Evolutionary conservation across 306 rosid genomes (phyloP).

Genomic region (Boehmeria nivea): DNA sequence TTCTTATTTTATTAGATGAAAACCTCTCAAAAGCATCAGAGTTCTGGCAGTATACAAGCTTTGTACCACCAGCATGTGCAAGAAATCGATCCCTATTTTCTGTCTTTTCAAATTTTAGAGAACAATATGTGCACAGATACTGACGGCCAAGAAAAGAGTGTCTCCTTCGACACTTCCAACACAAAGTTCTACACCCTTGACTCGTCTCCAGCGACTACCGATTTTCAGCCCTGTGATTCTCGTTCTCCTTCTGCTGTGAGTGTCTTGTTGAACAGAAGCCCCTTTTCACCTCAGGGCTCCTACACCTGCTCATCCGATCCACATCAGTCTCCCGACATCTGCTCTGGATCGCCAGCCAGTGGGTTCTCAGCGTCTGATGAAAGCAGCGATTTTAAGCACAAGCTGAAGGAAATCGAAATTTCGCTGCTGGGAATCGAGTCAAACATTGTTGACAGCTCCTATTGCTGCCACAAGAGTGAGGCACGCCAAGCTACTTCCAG

Average conservation of each 20-base stretch:
- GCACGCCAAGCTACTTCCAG: constrained; percentile 20
- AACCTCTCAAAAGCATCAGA: constrained; percentile 41
- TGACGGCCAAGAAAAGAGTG: constrained; percentile 54
- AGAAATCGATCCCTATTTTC: constrained; percentile 34
- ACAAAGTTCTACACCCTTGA: constrained; percentile 66
- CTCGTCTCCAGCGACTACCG: constrained; percentile 43
- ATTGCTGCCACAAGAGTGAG: constrained; percentile 33
- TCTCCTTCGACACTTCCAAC: constrained; percentile 49
- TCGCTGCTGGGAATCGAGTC: constrained; percentile 68
- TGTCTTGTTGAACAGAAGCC: constrained; percentile 58
- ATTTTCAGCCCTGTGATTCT: constrained; percentile 43
- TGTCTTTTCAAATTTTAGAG: constrained; percentile 44
- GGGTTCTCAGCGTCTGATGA: constrained; percentile 56
- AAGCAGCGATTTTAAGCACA: constrained; percentile 42
- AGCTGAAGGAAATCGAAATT: constrained; percentile 57
- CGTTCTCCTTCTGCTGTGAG: constrained; percentile 77
- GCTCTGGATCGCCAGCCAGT: constrained; percentile 62
- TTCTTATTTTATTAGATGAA: constrained; percentile 46
- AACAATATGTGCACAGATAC: constrained; percentile 37
- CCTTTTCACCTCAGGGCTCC: constrained; percentile 69
- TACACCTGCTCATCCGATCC: constrained; percentile 63
- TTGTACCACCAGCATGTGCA: constrained; percentile 46
- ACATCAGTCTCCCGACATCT: constrained; percentile 57
- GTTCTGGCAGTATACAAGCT: constrained; percentile 33
- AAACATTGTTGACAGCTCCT: constrained; percentile 47